Percentiles rank a stretch among this genome's conserved stretches.
Evolutionary conservation across 106 monocot species (phyloP).

Genomic region (Phalaenopsis aphrodite): DNA sequence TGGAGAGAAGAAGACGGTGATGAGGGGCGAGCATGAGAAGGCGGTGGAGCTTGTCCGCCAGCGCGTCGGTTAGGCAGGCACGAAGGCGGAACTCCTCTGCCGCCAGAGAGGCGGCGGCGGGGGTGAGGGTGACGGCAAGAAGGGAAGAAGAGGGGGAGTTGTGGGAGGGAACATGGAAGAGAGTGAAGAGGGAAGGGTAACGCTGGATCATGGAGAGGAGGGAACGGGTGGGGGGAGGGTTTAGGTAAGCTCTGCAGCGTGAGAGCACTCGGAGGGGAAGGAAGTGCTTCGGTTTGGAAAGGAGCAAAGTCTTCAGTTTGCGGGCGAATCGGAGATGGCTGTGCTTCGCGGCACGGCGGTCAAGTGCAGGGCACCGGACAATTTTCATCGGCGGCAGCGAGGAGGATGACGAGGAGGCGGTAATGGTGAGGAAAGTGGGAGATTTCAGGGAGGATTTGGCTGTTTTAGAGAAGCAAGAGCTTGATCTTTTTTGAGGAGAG

Average conservation of each 20-base stretch:
- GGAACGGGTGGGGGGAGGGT: conserved; percentile 39
- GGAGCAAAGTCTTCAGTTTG: conserved; percentile 75
- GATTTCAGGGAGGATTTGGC: background rate
- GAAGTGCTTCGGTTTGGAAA: conserved; percentile 89
- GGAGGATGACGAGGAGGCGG: conserved; percentile 7
- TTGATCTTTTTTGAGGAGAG: background rate
- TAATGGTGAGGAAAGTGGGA: background rate
- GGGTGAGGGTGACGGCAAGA: conserved; percentile 53
- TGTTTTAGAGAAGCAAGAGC: background rate
- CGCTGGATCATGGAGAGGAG: conserved; percentile 68
- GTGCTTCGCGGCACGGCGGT: conserved; percentile 58
- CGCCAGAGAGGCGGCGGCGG: conserved; percentile 46
- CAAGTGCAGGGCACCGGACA: conserved; percentile 52
- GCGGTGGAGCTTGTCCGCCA: conserved; percentile 64
- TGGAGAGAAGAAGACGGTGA: conserved; percentile 54
- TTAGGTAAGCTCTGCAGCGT: conserved; percentile 72
- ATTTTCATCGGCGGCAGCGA: conserved; percentile 25
- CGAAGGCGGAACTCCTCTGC: conserved; percentile 24
- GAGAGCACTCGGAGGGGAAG: conserved; percentile 73
- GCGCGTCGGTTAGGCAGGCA: conserved; percentile 16
- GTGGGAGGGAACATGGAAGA: conserved; percentile 40
- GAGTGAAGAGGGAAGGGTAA: conserved; percentile 74
- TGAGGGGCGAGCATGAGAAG: conserved; percentile 60
- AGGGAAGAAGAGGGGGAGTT: conserved; percentile 22
- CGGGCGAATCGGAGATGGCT: conserved; percentile 75